These are phyloP conservation scores for Boletus semigastroideus DNA, from an alignment of 1,284 basidiomycete species.

Conservation along the genomic window DNA sequence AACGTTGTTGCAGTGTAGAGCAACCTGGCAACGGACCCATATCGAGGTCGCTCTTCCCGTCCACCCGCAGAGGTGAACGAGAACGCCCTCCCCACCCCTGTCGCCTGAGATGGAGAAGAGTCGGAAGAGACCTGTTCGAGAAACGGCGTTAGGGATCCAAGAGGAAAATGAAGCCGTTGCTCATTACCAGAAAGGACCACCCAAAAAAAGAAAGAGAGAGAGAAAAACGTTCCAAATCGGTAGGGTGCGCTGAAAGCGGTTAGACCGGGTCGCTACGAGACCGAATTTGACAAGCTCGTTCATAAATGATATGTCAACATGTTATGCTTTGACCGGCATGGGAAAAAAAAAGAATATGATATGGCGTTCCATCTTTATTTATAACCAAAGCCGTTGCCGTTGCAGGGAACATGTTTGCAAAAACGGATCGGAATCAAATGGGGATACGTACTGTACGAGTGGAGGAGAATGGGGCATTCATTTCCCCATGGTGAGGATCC, in stretches of 20 bases:
- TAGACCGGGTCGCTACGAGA: constrained; percentile 27
- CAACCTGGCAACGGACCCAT: constrained; percentile 15
- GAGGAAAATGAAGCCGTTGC: constrained; percentile 8
- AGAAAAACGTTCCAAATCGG: constrained; percentile 1
- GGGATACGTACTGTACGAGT: constrained; percentile 18
- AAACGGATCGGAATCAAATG: constrained; percentile 11
- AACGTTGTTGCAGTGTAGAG: background rate
- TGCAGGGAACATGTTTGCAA: constrained; percentile 11
- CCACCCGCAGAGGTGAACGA: background rate
- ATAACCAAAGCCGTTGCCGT: constrained; percentile 10
- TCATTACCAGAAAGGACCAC: background rate
- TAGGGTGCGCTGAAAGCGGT: constrained; percentile 4
- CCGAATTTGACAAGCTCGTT: constrained; percentile 10
- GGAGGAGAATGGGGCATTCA: constrained; percentile 16
- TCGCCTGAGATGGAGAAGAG: constrained; percentile 1
- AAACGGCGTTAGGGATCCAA: constrained; percentile 13
- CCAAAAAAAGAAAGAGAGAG: constrained; percentile 5
- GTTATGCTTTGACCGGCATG: constrained; percentile 24
- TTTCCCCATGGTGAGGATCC: constrained; percentile 16
- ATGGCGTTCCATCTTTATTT: too few relatives aligned
- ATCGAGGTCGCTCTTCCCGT: constrained; percentile 19
- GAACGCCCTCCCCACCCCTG: background rate
- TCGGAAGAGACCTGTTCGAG: constrained; percentile 9
- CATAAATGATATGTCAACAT: background rate
- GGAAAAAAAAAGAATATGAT: too few relatives aligned